A percentile compares a stretch with the other conserved stretches of the same genome.
phyloP scores from a whole-genome alignment of 1,284 basidiomycete genomes.

The Cryptococcus sp. region DNA sequence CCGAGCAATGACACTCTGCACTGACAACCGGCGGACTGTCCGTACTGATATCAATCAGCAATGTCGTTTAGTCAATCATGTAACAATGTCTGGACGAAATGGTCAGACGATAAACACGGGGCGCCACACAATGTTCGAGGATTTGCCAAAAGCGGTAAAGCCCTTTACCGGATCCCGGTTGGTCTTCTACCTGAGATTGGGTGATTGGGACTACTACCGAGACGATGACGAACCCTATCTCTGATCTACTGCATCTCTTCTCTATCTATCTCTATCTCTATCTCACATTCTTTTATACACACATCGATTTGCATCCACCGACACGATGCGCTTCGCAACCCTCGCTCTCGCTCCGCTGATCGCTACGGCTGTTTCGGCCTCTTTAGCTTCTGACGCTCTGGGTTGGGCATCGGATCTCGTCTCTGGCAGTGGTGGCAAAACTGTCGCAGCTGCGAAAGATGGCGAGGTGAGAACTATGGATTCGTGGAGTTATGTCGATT shows the following conservation, averaged over 20 bases:
- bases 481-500: conserved; percentile 52
- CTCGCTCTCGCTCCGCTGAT: conserved; percentile 28
- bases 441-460: conserved; percentile 16
- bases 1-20: too few species aligned
- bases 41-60: too few species aligned
- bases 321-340: conserved; percentile 32
- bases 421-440: conserved; percentile 10
- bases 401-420: conserved; percentile 35
- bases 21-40: too few species aligned
- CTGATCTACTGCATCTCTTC: not conserved
- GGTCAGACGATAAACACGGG: too few species aligned
- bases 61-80: too few species aligned
- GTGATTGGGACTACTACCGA: not conserved
- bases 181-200: too few species aligned
- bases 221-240: conserved; percentile 1
- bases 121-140: too few species aligned
- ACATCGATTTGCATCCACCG: not conserved
- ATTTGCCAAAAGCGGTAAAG: too few species aligned
- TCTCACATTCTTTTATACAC: not conserved
- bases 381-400: conserved; percentile 30
- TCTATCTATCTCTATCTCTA: not conserved
- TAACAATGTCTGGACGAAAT: too few species aligned
- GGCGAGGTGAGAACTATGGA: conserved; percentile 43
- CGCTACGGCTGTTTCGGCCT: conserved; percentile 26
- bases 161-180: too few species aligned